Evolutionary conservation across 306 rosid genomes (phyloP), one percentile per base, ranked within the genome.

Genomic region (Quercus cerris): DNA sequence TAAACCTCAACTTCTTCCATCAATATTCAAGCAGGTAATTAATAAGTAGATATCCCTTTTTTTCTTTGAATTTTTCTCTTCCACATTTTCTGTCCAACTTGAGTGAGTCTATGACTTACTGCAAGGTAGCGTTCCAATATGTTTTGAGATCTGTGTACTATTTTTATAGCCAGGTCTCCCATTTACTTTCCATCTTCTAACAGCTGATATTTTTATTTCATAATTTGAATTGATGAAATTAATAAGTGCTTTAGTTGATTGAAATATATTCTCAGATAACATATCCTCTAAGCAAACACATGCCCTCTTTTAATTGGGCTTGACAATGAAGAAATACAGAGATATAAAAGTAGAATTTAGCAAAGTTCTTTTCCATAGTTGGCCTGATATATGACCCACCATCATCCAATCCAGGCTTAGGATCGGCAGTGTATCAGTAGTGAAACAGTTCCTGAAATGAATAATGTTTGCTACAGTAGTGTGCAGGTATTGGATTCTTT

Each of bases 11-110:
- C 87, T 95, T 76, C 84, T 95, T 67, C 99, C 99, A 70, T 91
- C 93, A 68, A 95, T 95, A 84, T 93, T 93, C 85, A 83, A 87
- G 80, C 99, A 95, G 98, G 99, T 93, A 84, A 82, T 56, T 86
- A 76, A 70, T 54, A 66, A 80, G 59, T 69, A 33, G 59, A 46
- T 41, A 41, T 41, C 46, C 46, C 46, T 23, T n/a, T 31, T 17
- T 15, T 58, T 20, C 1, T 63, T 23, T 41, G 46, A 38, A 38
- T 38, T 38, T 38, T 8, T 38, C 46, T 17, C n/a, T 46, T 73
- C 41, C 70, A 12, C 4, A 3, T 77, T 35, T 44, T 38, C 75
- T 54, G 17, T 35, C 52, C 72, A 8, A 68, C 52, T 68, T 19
- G 28, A 33, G 25, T 33, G 52, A 18, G 52, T 35, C 51, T 35